These are phyloP conservation scores for Chrysanthemum seticuspe DNA, from an alignment of 129 eudicot species.

Conservation along the genomic window DNA sequence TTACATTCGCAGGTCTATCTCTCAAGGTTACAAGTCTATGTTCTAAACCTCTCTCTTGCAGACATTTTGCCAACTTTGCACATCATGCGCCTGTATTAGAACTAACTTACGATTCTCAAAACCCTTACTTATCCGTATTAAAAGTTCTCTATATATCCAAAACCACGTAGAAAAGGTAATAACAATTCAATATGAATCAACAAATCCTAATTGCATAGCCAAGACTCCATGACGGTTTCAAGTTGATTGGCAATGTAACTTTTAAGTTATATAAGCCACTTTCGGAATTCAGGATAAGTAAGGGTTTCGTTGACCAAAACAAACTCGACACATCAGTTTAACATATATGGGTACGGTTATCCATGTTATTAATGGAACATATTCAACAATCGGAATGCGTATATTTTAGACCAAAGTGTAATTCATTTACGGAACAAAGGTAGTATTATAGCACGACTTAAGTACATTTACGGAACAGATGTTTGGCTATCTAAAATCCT, in stretches of 20 bases:
- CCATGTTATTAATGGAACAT: background rate
- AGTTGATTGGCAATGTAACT: background rate
- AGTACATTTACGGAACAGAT: too few species aligned
- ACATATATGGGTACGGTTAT: too few species aligned
- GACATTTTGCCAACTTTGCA: background rate
- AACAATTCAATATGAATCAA: background rate
- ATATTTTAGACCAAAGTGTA: background rate
- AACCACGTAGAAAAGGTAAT: background rate
- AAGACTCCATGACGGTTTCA: background rate
- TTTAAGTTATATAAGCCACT: background rate
- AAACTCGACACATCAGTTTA: too few species aligned
- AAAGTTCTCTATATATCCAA: background rate
- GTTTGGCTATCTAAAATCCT: too few species aligned
- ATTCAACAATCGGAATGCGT: background rate
- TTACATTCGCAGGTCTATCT: background rate
- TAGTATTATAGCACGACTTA: too few species aligned
- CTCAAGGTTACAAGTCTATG: background rate
- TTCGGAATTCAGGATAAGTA: too few species aligned
- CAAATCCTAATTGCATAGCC: background rate
- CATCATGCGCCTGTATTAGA: background rate
- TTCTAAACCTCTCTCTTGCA: background rate
- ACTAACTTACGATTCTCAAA: background rate
- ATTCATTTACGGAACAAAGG: slow-evolving; percentile 1
- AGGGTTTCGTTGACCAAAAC: too few species aligned
- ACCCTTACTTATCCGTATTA: background rate